Conservation (phyloP, 139 green algal species). For the Closterium sp. region DNA sequence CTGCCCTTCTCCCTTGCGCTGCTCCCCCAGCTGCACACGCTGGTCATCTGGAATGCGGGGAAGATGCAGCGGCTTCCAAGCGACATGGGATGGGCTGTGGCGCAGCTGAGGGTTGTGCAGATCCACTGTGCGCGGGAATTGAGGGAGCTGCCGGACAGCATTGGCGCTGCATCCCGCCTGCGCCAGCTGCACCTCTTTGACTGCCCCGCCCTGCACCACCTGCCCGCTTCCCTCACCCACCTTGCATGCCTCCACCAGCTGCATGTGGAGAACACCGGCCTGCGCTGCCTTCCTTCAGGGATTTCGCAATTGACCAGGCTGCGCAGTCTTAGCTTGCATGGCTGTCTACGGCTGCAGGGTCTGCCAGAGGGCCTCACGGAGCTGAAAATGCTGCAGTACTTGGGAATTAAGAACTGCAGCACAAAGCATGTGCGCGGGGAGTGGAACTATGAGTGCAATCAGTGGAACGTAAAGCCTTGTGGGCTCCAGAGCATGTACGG, state of each 20-base stretch:
- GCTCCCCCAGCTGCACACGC: neutral
- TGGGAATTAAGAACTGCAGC: too few species aligned
- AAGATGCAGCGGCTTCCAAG: too few species aligned
- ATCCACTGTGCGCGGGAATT: too few species aligned
- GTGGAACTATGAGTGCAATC: too few species aligned
- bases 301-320: neutral
- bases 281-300: neutral
- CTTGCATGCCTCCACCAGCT: neutral
- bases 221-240: neutral
- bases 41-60: too few species aligned
- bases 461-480: too few species aligned
- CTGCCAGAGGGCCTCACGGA: too few species aligned
- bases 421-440: too few species aligned
- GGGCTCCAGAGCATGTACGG: too few species aligned
- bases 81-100: too few species aligned
- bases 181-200: neutral
- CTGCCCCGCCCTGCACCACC: neutral
- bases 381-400: too few species aligned
- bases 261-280: neutral
- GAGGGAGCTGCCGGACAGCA: neutral
- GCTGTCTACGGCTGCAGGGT: neutral
- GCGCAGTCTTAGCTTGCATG: neutral
- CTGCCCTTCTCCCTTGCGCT: neutral
- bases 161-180: neutral
- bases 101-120: too few species aligned